A percentile compares a stretch with the other conserved stretches of the same genome.
Evolutionary conservation across 2,329 filamentous ascomycete species (phyloP).

Genomic region (Cytospora leucostoma): DNA sequence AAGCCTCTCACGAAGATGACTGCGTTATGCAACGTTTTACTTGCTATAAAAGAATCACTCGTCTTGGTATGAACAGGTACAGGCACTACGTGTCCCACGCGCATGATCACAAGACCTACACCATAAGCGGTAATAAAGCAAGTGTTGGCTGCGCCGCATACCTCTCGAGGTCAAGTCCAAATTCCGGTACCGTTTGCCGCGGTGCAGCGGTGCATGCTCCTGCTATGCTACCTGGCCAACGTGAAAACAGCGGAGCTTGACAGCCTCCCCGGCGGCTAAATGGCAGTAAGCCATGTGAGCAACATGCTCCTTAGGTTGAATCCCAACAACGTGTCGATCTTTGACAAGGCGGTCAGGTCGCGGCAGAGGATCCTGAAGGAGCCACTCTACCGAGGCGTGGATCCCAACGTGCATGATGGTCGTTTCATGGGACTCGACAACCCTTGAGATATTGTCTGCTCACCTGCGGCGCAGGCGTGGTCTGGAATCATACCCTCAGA

Average conservation of each 20-base stretch:
- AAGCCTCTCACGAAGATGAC: neutral
- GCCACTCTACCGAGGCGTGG: slow-evolving; percentile 8
- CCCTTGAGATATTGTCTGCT: neutral
- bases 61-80: neutral
- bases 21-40: neutral
- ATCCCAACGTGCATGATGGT: slow-evolving; percentile 19
- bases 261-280: slow-evolving; percentile 18
- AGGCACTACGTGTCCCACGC: neutral
- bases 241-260: slow-evolving; percentile 3
- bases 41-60: too few species aligned
- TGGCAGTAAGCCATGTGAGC: slow-evolving; percentile 9
- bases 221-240: neutral
- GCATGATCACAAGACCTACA: neutral
- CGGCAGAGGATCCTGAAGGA: slow-evolving; percentile 8
- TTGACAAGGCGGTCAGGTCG: slow-evolving; percentile 13
- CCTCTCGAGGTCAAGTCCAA: neutral
- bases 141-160: neutral
- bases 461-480: slow-evolving; percentile 17
- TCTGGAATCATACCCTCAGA: neutral
- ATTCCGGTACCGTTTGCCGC: neutral
- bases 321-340: slow-evolving; percentile 13
- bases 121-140: neutral
- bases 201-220: neutral
- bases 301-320: neutral
- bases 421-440: slow-evolving; percentile 11